Percentiles rank a stretch among this genome's conserved stretches.
Evolutionary conservation across 1,284 basidiomycete species (phyloP).

Genomic region (Ustilago xerochloae): DNA sequence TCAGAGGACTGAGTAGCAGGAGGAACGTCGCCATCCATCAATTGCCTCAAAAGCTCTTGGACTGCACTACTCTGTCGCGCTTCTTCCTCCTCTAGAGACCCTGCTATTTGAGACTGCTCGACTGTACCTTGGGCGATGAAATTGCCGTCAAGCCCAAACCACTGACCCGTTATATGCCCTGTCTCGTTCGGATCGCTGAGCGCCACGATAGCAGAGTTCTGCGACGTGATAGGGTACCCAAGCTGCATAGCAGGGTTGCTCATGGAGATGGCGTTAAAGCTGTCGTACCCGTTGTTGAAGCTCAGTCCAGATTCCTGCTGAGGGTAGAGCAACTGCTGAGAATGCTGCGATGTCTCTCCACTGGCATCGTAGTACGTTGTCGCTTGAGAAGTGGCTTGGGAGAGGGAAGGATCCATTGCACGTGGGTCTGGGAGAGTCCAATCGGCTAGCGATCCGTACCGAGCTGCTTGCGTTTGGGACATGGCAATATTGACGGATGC

Average conservation of each 20-base stretch:
- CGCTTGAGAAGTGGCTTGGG: background rate
- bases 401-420: slow-evolving; percentile 1
- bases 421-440: slow-evolving; percentile 23
- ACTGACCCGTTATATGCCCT: slow-evolving; percentile 13
- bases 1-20: no score
- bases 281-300: no score
- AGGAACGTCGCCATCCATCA: background rate
- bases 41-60: slow-evolving; percentile 10
- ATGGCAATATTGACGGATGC: slow-evolving; percentile 7
- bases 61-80: slow-evolving; percentile 22
- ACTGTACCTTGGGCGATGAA: slow-evolving; percentile 12
- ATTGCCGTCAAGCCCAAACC: slow-evolving; percentile 21
- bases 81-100: slow-evolving; percentile 6
- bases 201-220: slow-evolving; percentile 21
- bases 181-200: slow-evolving; percentile 18
- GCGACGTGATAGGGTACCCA: background rate
- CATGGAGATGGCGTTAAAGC: background rate
- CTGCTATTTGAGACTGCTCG: no score
- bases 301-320: background rate
- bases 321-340: no score
- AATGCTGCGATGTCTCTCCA: no score
- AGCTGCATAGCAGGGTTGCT: no score
- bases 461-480: background rate
- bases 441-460: slow-evolving; percentile 6
- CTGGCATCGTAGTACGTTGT: no score